Evolutionary conservation across 805 yeast genomes (phyloP).

Genomic region (Zygoascus bituminiphila): DNA sequence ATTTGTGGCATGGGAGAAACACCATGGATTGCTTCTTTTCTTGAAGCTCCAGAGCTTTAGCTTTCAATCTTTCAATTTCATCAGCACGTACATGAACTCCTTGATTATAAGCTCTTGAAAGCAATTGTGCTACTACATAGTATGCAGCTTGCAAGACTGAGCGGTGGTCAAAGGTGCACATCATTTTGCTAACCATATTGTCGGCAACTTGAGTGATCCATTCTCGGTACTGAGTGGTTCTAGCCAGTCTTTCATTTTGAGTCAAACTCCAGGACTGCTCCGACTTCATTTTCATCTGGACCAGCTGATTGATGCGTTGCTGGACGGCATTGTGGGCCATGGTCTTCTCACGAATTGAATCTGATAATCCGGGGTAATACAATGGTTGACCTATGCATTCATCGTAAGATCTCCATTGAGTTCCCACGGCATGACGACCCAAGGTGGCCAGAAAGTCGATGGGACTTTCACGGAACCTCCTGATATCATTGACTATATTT

Average conservation of each 20-base stretch:
- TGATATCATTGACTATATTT: constrained; percentile 25
- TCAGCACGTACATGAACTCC: constrained; percentile 33
- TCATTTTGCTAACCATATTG: constrained; percentile 26
- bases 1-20: constrained; percentile 52
- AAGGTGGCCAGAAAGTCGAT: constrained; percentile 25
- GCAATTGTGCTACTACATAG: constrained; percentile 31
- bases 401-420: constrained; percentile 32
- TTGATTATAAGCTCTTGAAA: constrained; percentile 34
- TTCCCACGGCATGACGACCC: constrained; percentile 26
- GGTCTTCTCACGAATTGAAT: constrained; percentile 23
- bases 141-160: constrained; percentile 26
- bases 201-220: constrained; percentile 28
- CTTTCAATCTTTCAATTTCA: constrained; percentile 29
- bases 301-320: constrained; percentile 26
- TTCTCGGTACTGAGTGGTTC: constrained; percentile 21
- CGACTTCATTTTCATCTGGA: constrained; percentile 23
- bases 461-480: constrained; percentile 32
- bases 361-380: constrained; percentile 27
- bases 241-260: constrained; percentile 19
- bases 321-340: constrained; percentile 25
- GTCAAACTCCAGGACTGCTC: constrained; percentile 23
- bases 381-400: constrained; percentile 31
- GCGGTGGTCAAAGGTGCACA: constrained; percentile 29
- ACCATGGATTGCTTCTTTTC: constrained; percentile 31
- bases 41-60: constrained; percentile 28